phyloP scores from a whole-genome alignment of 2,329 filamentous ascomycete species.

The Fusarium sp. region DNA sequence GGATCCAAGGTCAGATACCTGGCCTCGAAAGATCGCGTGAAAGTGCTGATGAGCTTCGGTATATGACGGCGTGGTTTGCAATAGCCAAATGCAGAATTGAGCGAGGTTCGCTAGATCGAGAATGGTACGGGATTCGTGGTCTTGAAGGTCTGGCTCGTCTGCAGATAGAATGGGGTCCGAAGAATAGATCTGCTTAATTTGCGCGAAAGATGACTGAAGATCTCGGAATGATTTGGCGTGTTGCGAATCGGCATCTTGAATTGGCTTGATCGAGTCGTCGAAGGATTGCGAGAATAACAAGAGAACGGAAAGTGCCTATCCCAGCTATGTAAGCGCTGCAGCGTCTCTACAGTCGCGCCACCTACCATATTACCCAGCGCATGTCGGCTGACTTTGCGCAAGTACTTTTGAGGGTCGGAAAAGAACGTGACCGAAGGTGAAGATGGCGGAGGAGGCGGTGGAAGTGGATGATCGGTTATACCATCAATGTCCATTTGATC shows the following conservation, averaged over 20 bases:
- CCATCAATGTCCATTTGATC: conserved; percentile 53
- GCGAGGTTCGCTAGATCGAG: conserved; percentile 64
- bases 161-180: conserved; percentile 50
- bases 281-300: conserved; percentile 54
- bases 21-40: conserved; percentile 58
- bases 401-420: conserved; percentile 53
- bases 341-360: conserved; percentile 19
- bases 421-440: conserved; percentile 49
- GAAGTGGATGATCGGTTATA: conserved; percentile 44
- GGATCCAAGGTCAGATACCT: conserved; percentile 58
- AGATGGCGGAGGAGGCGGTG: conserved; percentile 42
- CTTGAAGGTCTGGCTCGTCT: conserved; percentile 51
- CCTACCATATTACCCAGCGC: conserved; percentile 58
- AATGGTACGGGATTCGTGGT: conserved; percentile 50
- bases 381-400: conserved; percentile 54
- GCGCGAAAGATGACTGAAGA: conserved; percentile 51
- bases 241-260: conserved; percentile 51
- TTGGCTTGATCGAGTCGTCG: conserved; percentile 51
- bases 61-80: conserved; percentile 55
- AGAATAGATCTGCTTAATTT: conserved; percentile 52
- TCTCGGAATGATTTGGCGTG: conserved; percentile 50
- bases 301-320: conserved; percentile 55
- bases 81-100: conserved; percentile 57
- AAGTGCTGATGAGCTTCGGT: conserved; percentile 60
- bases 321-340: conserved; percentile 28